Evolutionary conservation across 1,284 basidiomycete species (phyloP).

Genomic region (Cutaneotrichosporon spelunceum): DNA sequence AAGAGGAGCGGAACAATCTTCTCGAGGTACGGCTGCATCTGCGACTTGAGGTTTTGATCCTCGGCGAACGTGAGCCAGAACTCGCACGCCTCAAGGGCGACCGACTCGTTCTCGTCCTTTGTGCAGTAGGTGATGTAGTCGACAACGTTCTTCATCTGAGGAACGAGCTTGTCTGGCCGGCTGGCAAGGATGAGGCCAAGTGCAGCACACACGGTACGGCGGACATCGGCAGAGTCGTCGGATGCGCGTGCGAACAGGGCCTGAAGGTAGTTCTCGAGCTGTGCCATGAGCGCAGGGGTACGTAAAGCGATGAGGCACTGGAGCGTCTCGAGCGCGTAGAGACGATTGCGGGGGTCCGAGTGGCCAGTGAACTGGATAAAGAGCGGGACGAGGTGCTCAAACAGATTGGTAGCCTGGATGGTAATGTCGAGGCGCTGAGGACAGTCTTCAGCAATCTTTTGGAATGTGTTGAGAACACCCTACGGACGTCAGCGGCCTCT

Average conservation of each 20-base stretch:
- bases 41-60: conserved; percentile 77
- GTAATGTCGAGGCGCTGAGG: conserved; percentile 92
- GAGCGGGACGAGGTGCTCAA: conserved; percentile 93
- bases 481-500: conserved; percentile 44
- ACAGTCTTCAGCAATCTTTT: conserved; percentile 96
- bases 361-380: conserved; percentile 84
- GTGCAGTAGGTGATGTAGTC: conserved; percentile 99
- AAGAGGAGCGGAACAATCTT: conserved; percentile 90
- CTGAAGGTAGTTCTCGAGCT: conserved; percentile 90
- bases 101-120: conserved; percentile 91
- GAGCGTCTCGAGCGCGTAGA: conserved; percentile 88
- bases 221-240: conserved; percentile 87
- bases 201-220: conserved; percentile 92
- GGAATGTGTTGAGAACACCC: conserved; percentile 91
- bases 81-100: conserved; percentile 95
- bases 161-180: conserved; percentile 92
- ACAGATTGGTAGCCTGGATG: conserved; percentile 72
- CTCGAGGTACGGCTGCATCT: conserved; percentile 77
- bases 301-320: conserved; percentile 87
- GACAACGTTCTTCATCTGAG: conserved; percentile 91
- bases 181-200: conserved; percentile 89
- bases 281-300: conserved; percentile 76
- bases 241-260: conserved; percentile 91
- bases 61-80: conserved; percentile 99
- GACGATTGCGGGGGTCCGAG: conserved; percentile 67